Conservation (phyloP, 148 eudicot genomes). For the Chenopodium quinoa region DNA sequence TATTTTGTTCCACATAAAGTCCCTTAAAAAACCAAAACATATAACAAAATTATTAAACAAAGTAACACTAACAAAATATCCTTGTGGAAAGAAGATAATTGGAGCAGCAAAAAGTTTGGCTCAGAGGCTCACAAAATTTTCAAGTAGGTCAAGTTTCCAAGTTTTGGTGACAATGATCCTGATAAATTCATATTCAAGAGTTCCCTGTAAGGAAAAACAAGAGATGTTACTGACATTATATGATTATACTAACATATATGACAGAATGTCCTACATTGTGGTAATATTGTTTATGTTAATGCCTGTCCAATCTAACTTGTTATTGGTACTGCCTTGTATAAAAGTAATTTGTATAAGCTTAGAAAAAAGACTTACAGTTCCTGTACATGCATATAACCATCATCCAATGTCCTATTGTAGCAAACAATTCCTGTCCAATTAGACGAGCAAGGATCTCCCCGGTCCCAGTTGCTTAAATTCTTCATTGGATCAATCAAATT, state of each 20-base stretch:
- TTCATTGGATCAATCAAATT: conserved; percentile 37
- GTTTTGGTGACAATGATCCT: conserved; percentile 36
- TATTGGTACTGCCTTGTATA: neutral
- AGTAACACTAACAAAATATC: neutral
- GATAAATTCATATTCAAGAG: conserved; percentile 39
- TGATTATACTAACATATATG: neutral
- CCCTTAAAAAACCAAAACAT: conserved; percentile 29
- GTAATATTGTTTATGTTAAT: neutral
- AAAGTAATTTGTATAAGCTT: neutral
- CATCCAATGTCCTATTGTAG: conserved; percentile 21
- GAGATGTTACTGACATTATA: neutral
- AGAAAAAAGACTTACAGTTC: conserved; percentile 38
- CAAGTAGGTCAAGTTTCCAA: conserved; percentile 35
- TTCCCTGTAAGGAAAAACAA: conserved; percentile 28
- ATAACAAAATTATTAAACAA: neutral
- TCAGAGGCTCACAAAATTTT: conserved; percentile 34
- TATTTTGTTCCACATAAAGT: conserved; percentile 53
- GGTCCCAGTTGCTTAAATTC: conserved; percentile 37
- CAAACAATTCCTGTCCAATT: conserved; percentile 60
- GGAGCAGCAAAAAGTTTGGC: neutral
- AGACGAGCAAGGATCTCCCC: conserved; percentile 44
- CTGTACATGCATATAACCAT: conserved; percentile 46
- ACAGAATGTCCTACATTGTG: neutral
- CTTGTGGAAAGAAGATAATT: neutral
- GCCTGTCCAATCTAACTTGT: neutral